These are phyloP conservation scores for Somion occarium DNA, from an alignment of 1,284 basidiomycete species.

Conservation along the genomic window DNA sequence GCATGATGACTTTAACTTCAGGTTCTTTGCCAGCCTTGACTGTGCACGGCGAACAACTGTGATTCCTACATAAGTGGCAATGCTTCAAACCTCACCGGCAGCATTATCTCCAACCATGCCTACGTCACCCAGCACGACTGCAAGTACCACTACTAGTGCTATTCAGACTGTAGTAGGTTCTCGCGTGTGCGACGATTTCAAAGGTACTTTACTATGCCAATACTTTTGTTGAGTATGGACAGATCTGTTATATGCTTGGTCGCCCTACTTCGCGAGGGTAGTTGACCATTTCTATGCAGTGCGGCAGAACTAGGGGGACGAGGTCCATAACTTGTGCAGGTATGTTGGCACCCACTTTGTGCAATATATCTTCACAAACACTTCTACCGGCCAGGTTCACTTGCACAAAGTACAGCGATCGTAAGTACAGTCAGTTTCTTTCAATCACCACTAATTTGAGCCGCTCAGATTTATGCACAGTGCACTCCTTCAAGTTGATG, in stretches of 20 bases:
- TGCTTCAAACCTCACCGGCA: slow-evolving; percentile 9
- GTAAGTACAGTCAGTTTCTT: background rate
- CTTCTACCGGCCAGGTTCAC: background rate
- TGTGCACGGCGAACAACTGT: slow-evolving; percentile 21
- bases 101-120: slow-evolving; percentile 8
- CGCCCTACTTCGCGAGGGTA: background rate
- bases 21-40: slow-evolving; percentile 23
- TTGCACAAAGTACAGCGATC: background rate
- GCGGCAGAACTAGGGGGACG: slow-evolving; percentile 22
- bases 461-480: background rate
- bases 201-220: background rate
- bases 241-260: slow-evolving; percentile 13
- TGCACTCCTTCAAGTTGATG: too few relatives aligned
- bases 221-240: slow-evolving; percentile 10
- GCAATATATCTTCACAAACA: slow-evolving; percentile 1
- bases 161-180: slow-evolving; percentile 15
- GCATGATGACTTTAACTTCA: slow-evolving; percentile 26
- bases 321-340: slow-evolving; percentile 19
- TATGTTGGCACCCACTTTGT: slow-evolving; percentile 6
- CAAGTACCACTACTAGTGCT: slow-evolving; percentile 14
- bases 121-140: slow-evolving; percentile 11
- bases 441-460: too few relatives aligned
- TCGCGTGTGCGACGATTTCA: background rate
- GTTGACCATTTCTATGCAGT: slow-evolving; percentile 9
- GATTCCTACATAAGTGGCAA: slow-evolving; percentile 18